Evolutionary conservation across 306 rosid genomes (phyloP).

Genomic region (Rosa rugosa): DNA sequence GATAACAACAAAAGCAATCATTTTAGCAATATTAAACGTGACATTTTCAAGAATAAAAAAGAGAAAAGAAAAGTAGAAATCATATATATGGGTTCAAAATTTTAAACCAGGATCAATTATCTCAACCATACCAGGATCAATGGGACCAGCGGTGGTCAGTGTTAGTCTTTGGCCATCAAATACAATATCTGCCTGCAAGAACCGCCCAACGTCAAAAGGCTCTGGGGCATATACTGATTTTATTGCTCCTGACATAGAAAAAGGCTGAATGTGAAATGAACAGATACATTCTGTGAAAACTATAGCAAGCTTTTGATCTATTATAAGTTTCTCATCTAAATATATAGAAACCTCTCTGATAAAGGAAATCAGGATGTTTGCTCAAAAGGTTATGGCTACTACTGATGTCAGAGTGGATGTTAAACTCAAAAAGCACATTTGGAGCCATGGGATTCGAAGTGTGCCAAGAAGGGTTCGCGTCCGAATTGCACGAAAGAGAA

Average conservation of each 20-base stretch:
- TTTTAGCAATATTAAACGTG: not conserved
- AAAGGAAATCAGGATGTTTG: conserved; percentile 49
- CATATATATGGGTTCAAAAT: conserved; percentile 12
- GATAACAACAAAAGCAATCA: conserved; percentile 23
- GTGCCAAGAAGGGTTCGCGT: conserved; percentile 43
- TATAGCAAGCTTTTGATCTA: not conserved
- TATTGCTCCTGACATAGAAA: conserved; percentile 67
- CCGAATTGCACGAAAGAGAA: conserved; percentile 40
- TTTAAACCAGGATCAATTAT: conserved; percentile 8
- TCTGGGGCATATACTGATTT: conserved; percentile 81
- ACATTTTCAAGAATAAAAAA: conserved; percentile 1
- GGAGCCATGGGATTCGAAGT: conserved; percentile 50
- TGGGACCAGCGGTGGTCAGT: conserved; percentile 71
- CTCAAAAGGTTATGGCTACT: conserved; percentile 50
- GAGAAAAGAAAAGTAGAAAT: not conserved
- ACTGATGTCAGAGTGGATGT: conserved; percentile 53
- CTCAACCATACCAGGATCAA: conserved; percentile 71
- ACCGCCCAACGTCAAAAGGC: conserved; percentile 81
- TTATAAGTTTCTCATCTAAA: not conserved
- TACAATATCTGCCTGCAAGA: conserved; percentile 64
- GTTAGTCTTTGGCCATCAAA: conserved; percentile 40
- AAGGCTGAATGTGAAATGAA: conserved; percentile 17
- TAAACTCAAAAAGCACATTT: conserved; percentile 47
- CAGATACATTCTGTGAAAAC: not conserved
- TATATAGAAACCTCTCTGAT: not conserved